These are phyloP conservation scores for Candida gorgasii DNA, from an alignment of 805 yeast genomes.

Conservation along the genomic window DNA sequence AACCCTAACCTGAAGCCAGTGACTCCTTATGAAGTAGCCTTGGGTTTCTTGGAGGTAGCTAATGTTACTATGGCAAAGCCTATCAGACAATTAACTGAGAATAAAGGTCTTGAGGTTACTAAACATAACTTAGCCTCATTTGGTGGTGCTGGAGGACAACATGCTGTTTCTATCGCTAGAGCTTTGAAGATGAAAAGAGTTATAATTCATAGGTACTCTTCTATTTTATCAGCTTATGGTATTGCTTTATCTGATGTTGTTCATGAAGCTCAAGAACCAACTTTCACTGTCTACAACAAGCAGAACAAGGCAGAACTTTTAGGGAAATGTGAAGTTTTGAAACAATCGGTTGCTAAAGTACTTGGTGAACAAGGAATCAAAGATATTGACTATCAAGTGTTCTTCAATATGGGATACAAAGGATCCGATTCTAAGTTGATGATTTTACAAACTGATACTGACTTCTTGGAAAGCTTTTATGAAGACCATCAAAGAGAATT, in stretches of 20 bases:
- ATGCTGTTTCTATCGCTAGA: conserved; percentile 75
- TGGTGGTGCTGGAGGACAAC: conserved; percentile 96
- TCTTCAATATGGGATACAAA: conserved; percentile 23
- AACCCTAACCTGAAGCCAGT: conserved; percentile 54
- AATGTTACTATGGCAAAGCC: conserved; percentile 92
- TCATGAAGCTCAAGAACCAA: conserved; percentile 73
- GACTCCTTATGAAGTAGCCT: conserved; percentile 68
- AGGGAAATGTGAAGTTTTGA: conserved; percentile 15
- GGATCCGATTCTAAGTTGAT: conserved; percentile 30
- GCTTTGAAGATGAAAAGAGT: conserved; percentile 68
- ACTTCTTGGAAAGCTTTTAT: conserved; percentile 48
- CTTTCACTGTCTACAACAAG: conserved; percentile 43
- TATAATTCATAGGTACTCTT: conserved; percentile 77
- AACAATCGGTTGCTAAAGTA: conserved; percentile 12
- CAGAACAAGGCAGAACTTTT: conserved; percentile 21
- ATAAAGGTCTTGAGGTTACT: conserved; percentile 69
- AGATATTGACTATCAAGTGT: conserved; percentile 14
- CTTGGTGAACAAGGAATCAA: conserved; percentile 17
- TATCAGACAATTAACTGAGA: conserved; percentile 79
- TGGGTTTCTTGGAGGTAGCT: conserved; percentile 81
- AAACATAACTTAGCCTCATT: conserved; percentile 76
- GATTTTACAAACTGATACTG: conserved; percentile 21
- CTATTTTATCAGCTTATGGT: conserved; percentile 85
- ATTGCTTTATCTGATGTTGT: conserved; percentile 86
- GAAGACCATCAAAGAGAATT: conserved; percentile 66